phyloP scores from a whole-genome alignment of 2,329 filamentous ascomycete species.

The Metarhizium robertsii region DNA sequence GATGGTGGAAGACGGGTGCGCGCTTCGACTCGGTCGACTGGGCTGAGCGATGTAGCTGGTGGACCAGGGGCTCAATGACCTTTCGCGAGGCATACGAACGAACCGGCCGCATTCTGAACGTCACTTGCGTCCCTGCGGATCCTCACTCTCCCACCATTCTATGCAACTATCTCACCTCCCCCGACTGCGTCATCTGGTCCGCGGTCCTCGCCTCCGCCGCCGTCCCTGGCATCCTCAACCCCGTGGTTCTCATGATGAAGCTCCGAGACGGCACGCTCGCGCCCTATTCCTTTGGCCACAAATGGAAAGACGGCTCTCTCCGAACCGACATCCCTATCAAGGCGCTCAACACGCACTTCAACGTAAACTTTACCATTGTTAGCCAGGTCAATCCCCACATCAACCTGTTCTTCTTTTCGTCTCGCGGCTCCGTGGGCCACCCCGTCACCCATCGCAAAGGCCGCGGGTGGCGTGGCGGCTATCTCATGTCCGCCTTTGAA shows the following conservation, averaged over 20 bases:
- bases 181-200: constrained; percentile 97
- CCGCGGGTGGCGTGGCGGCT: constrained; percentile 91
- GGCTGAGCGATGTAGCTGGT: constrained; percentile 81
- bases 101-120: constrained; percentile 89
- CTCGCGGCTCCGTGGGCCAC: constrained; percentile 79
- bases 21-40: constrained; percentile 91
- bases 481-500: constrained; percentile 83
- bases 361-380: constrained; percentile 94
- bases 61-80: constrained; percentile 81
- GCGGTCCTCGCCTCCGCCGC: constrained; percentile 91
- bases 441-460: constrained; percentile 91
- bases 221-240: constrained; percentile 91
- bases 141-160: constrained; percentile 88
- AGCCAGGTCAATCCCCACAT: constrained; percentile 91
- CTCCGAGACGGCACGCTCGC: constrained; percentile 64
- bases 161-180: constrained; percentile 89
- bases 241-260: constrained; percentile 89
- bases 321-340: constrained; percentile 94
- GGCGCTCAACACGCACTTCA: constrained; percentile 91
- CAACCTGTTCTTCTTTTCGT: constrained; percentile 98
- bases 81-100: constrained; percentile 92
- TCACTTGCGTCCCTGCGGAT: constrained; percentile 91
- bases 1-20: constrained; percentile 90
- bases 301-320: constrained; percentile 96
- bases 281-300: constrained; percentile 95